Evolutionary conservation across 495 filamentous ascomycete species (phyloP), one percentile per base, ranked within the genome.

Genomic region (Emericellopsis terricola): DNA sequence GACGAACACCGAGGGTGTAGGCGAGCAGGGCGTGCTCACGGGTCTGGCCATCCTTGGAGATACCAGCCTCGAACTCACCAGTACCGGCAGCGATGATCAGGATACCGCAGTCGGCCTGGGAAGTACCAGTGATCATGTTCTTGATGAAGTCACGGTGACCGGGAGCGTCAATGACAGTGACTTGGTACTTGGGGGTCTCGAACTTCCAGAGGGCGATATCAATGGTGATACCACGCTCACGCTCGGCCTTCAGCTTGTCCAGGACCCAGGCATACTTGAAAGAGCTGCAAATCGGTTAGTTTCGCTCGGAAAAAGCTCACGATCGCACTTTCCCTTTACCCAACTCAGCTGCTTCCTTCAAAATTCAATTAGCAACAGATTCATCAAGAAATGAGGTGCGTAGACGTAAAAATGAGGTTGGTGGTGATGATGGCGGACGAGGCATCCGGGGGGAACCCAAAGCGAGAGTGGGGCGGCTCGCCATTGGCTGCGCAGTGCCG

Each of bases 31-130:
- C 89, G 79, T 97, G 89, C 81, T 97, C 89, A 80, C 89, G 89
- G 51, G 89, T 97, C 80, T 97, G 89, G 66, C 89, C 89, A 81
- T 97, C 89, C 81, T 97, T 97, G 76, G 89, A 97, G 79, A 97
- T 97, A 96, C 89, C 89, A 78, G 89, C 89, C 78, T 97, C 89
- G 75, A 97, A 97, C 73, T 97, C 89, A 93, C 89, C 89, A 81
- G 86, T 94, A 68, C 89, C 89, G 53, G 89, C 85, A 51, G 87
- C 89, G 68, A 97, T 97, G 70, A 97, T 96, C 74, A 97, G 87
- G 64, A 97, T 81, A 53, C 91, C 89, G 68, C 86, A 96, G 57
- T 97, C 89, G 54, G 91, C 91, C 74, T 94, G 89, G 58, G 89
- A 96, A 53, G 89, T 96, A 81, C 89, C 89, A 69, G 89, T 96